Conservation (phyloP, 2,329 filamentous ascomycete genomes). For the Furcasterigmium furcatum region DNA sequence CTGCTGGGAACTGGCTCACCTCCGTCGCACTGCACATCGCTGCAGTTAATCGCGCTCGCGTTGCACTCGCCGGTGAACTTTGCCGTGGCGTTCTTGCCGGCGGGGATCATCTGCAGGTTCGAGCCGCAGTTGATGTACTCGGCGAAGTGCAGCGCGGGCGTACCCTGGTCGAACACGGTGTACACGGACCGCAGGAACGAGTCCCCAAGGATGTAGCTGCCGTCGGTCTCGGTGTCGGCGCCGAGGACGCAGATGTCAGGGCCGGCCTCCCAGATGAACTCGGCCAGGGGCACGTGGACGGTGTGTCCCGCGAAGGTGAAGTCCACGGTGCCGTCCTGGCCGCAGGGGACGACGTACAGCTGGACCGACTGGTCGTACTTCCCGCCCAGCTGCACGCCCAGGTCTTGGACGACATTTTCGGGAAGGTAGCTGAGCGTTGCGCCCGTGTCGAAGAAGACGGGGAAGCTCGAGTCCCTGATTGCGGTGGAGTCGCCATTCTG, state of each 20-base stretch:
- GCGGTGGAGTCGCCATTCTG: constrained; percentile 18
- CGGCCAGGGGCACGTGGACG: constrained; percentile 41
- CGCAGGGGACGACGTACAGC: constrained; percentile 47
- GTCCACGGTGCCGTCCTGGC: constrained; percentile 36
- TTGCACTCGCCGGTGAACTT: constrained; percentile 17
- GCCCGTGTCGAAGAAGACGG: constrained; percentile 62
- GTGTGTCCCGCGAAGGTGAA: constrained; percentile 43
- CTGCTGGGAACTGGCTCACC: constrained; percentile 1
- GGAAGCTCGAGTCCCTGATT: constrained; percentile 26
- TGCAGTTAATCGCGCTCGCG: constrained; percentile 3
- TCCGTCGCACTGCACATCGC: not conserved
- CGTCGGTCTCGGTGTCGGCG: constrained; percentile 35
- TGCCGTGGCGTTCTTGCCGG: constrained; percentile 14
- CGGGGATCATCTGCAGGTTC: constrained; percentile 17
- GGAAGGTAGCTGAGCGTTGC: constrained; percentile 67
- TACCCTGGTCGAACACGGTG: constrained; percentile 27
- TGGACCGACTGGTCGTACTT: constrained; percentile 34
- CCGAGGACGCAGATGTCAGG: constrained; percentile 38
- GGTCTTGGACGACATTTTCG: constrained; percentile 42
- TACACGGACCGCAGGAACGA: constrained; percentile 42
- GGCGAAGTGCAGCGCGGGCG: constrained; percentile 19
- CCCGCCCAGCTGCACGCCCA: constrained; percentile 43
- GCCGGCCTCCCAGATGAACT: constrained; percentile 40
- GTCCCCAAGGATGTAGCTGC: constrained; percentile 32
- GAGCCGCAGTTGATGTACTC: constrained; percentile 19